Evolutionary conservation across 352 stramenopile genomes (phyloP).

Genomic region (Pythium periplocum): DNA sequence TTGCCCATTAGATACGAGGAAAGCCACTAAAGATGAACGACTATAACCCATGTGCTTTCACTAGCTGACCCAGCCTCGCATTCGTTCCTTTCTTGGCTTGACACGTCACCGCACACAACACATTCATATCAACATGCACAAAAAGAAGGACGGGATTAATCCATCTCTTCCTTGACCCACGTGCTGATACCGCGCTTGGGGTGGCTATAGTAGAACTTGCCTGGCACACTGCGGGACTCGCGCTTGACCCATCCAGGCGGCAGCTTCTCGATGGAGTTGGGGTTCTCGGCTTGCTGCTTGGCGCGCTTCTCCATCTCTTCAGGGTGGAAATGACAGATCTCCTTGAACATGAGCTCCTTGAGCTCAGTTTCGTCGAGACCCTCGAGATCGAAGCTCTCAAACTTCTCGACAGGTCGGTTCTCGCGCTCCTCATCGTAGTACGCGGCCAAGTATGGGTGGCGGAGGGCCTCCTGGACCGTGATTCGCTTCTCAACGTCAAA

Average conservation of each 20-base stretch:
- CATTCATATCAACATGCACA: constrained; percentile 2
- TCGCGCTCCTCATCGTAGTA: constrained; percentile 83
- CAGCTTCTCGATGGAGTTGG: constrained; percentile 64
- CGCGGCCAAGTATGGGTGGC: constrained; percentile 94
- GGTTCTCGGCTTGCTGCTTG: constrained; percentile 66
- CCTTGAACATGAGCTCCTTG: constrained; percentile 89
- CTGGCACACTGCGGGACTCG: constrained; percentile 76
- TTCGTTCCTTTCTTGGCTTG: no score
- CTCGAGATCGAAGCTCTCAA: constrained; percentile 83
- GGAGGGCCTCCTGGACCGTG: constrained; percentile 93
- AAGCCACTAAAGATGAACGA: no score
- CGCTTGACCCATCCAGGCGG: constrained; percentile 82
- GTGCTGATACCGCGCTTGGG: constrained; percentile 86
- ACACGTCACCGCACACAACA: constrained; percentile 9
- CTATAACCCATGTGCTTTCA: no score
- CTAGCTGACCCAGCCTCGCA: no score
- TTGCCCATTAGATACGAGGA: no score
- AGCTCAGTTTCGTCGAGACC: constrained; percentile 78
- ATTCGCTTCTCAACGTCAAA: constrained; percentile 95
- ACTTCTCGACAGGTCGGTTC: constrained; percentile 59
- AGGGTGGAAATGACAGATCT: constrained; percentile 86
- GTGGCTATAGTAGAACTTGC: constrained; percentile 89
- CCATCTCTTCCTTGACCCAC: constrained; percentile 86
- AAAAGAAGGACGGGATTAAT: constrained; percentile 25
- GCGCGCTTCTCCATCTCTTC: constrained; percentile 87